Conservation (phyloP, 2,329 filamentous ascomycete genomes). For the Aspergillus japonicus region DNA sequence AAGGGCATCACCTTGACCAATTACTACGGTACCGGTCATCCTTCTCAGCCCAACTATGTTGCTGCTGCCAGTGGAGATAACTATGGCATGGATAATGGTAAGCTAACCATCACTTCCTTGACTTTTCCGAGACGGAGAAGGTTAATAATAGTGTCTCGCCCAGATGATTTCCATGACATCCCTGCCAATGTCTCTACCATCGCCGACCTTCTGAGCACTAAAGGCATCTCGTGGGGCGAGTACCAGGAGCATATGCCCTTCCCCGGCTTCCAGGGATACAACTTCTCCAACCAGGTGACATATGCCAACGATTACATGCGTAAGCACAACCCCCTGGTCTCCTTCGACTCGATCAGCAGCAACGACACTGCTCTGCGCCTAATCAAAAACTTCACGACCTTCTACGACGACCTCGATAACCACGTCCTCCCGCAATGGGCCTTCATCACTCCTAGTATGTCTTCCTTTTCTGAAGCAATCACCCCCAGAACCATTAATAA, state of each 20-base stretch:
- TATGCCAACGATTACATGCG: constrained; percentile 73
- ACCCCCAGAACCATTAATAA: too few species aligned
- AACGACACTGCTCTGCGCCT: constrained; percentile 59
- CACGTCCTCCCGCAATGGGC: constrained; percentile 68
- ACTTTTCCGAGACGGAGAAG: too few species aligned
- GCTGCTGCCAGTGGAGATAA: constrained; percentile 67
- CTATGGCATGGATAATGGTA: constrained; percentile 63
- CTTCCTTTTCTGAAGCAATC: too few species aligned
- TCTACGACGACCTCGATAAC: constrained; percentile 63
- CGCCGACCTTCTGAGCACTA: constrained; percentile 65
- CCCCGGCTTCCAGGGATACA: constrained; percentile 65
- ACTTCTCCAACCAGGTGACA: constrained; percentile 53
- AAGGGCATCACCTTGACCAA: constrained; percentile 60
- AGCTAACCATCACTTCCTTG: too few species aligned
- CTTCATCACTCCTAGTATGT: constrained; percentile 41
- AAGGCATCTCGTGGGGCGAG: constrained; percentile 63
- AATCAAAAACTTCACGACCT: constrained; percentile 71
- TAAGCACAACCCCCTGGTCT: constrained; percentile 70
- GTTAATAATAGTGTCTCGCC: not conserved
- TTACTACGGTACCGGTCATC: constrained; percentile 65
- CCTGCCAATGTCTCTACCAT: constrained; percentile 63
- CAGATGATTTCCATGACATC: constrained; percentile 42
- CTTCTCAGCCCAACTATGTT: constrained; percentile 75
- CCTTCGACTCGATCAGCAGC: constrained; percentile 63
- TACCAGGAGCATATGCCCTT: constrained; percentile 79